phyloP scores from a whole-genome alignment of 352 stramenopile species.

The Vaucheria bursata region DNA sequence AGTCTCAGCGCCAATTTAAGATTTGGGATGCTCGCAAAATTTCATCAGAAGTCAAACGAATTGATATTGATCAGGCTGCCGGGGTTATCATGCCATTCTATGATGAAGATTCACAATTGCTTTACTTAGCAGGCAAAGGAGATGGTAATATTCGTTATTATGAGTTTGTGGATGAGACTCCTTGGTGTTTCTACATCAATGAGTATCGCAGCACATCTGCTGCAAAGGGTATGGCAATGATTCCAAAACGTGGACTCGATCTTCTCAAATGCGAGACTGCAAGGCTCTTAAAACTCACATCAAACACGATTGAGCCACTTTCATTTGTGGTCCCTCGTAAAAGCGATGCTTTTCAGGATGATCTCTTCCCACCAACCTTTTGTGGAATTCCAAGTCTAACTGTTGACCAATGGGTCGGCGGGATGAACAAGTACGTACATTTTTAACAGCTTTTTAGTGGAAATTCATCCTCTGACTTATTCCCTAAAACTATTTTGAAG shows the following conservation, averaged over 20 bases:
- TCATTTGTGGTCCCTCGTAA: conserved; percentile 92
- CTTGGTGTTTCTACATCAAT: conserved; percentile 73
- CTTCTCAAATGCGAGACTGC: conserved; percentile 96
- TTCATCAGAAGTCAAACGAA: conserved; percentile 75
- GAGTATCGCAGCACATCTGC: conserved; percentile 86
- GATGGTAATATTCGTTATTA: conserved; percentile 95
- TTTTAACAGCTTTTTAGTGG: too few relatives aligned
- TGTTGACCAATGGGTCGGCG: conserved; percentile 87
- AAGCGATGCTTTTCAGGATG: conserved; percentile 97
- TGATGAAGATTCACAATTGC: conserved; percentile 90
- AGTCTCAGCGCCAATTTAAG: conserved; percentile 86
- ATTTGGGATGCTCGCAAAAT: conserved; percentile 77
- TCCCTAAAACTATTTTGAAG: too few relatives aligned
- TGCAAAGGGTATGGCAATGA: conserved; percentile 91
- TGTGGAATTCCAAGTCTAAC: conserved; percentile 84
- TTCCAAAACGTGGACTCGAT: conserved; percentile 95
- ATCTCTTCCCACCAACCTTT: conserved; percentile 97
- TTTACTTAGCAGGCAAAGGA: conserved; percentile 90
- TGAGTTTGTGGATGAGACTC: conserved; percentile 68
- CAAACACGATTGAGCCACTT: conserved; percentile 82
- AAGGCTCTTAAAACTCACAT: conserved; percentile 80
- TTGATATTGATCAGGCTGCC: conserved; percentile 92
- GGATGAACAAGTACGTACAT: conserved; percentile 84
- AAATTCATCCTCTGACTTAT: too few relatives aligned
- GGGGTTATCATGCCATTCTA: conserved; percentile 99